phyloP scores from a whole-genome alignment of 345 rosid species.

The Populus simonii region DNA sequence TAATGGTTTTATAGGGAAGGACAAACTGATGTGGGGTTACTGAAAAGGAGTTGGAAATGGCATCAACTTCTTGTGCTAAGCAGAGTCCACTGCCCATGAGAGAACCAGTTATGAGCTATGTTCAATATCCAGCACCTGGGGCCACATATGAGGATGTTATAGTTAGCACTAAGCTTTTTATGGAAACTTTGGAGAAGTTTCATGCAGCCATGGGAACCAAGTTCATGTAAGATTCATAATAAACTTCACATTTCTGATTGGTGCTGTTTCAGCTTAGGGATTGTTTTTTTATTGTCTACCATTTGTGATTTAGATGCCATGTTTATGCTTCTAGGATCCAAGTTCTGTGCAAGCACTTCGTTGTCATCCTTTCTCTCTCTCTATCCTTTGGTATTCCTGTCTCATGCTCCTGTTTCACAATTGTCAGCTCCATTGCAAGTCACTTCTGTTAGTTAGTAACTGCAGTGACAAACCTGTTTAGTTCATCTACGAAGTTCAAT shows the following conservation, averaged over 20 bases:
- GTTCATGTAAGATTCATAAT: conserved; percentile 60
- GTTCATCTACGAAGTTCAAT: background rate
- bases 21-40: conserved; percentile 12
- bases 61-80: conserved; percentile 75
- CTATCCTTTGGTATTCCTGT: background rate
- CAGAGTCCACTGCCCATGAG: conserved; percentile 51
- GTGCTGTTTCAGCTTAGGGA: background rate
- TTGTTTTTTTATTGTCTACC: background rate
- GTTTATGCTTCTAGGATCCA: background rate
- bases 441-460: background rate
- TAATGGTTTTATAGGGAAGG: conserved; percentile 26
- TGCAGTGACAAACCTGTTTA: background rate
- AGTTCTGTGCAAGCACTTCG: background rate
- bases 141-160: conserved; percentile 71
- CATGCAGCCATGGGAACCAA: conserved; percentile 82
- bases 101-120: conserved; percentile 35
- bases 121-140: conserved; percentile 54
- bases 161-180: conserved; percentile 56
- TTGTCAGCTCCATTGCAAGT: too few relatives aligned
- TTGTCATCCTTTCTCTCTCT: background rate
- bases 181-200: conserved; percentile 66
- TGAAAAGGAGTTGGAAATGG: conserved; percentile 49
- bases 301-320: background rate
- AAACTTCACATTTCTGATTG: background rate
- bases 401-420: background rate